Conservation (phyloP, 176 grass and related monocot genomes). For the Musa itinerans region DNA sequence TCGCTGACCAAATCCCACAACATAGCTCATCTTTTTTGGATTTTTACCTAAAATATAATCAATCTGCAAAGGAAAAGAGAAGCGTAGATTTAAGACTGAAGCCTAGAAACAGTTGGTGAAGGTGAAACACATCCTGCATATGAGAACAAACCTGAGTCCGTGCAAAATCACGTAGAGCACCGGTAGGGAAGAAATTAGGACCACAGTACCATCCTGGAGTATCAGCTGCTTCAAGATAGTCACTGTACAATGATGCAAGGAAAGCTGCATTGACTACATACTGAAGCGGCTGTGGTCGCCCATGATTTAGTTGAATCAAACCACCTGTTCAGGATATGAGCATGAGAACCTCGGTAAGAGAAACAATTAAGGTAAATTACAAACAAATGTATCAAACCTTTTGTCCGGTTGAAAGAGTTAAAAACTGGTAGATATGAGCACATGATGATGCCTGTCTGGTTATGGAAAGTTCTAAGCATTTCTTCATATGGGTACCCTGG, state of each 20-base stretch:
- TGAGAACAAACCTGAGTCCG: not conserved
- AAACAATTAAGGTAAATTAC: not conserved
- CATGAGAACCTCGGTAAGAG: not conserved
- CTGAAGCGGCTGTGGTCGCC: slow-evolving; percentile 12
- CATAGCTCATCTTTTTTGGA: slow-evolving; percentile 9
- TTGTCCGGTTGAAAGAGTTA: slow-evolving; percentile 14
- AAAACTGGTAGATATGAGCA: slow-evolving; percentile 17
- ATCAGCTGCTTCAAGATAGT: slow-evolving; percentile 18
- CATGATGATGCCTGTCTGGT: slow-evolving; percentile 9
- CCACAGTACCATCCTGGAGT: slow-evolving; percentile 20
- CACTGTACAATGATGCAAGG: slow-evolving; percentile 6
- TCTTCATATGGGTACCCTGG: slow-evolving; percentile 17
- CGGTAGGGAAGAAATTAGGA: slow-evolving; percentile 8
- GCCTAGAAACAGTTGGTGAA: not conserved
- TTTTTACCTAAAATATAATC: slow-evolving; percentile 15
- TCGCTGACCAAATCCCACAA: slow-evolving; percentile 6
- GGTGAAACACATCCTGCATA: not conserved
- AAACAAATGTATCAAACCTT: slow-evolving; percentile 4
- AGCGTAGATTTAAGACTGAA: not conserved
- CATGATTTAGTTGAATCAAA: slow-evolving; percentile 16
- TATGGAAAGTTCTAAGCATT: slow-evolving; percentile 9
- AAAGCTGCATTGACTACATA: slow-evolving; percentile 20
- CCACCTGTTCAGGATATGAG: not conserved
- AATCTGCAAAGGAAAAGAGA: not conserved
- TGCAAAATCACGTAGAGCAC: not conserved